Percentiles rank a stretch among this genome's conserved stretches.
Evolutionary conservation across 768 basidiomycete species (phyloP).

Genomic region (Xerocomus spinulosus): DNA sequence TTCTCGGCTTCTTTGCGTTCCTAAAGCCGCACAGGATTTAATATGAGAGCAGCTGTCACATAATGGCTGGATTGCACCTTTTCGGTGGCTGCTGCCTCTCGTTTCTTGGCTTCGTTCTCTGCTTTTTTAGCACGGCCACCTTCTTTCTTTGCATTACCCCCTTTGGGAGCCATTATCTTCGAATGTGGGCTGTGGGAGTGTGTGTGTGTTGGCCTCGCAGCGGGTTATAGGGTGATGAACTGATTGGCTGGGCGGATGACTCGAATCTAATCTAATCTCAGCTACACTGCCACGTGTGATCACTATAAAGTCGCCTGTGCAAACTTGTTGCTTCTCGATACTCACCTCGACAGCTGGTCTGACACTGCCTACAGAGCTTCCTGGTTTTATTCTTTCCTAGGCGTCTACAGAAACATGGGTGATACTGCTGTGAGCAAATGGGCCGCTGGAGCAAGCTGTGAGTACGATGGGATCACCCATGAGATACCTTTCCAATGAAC

Average conservation of each 20-base stretch:
- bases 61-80: slow-evolving; percentile 40
- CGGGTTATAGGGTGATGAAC: not conserved
- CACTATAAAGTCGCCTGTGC: slow-evolving; percentile 6
- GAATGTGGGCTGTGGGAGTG: slow-evolving; percentile 4
- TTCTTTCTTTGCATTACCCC: slow-evolving; percentile 90
- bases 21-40: slow-evolving; percentile 33
- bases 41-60: not conserved
- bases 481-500: not conserved
- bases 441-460: slow-evolving; percentile 35
- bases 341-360: not conserved
- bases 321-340: not conserved
- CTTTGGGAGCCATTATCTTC: slow-evolving; percentile 73
- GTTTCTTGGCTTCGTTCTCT: slow-evolving; percentile 83
- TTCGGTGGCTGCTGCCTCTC: slow-evolving; percentile 52
- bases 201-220: not conserved
- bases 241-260: slow-evolving; percentile 17
- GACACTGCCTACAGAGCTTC: not conserved
- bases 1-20: slow-evolving; percentile 65
- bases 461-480: slow-evolving; percentile 10
- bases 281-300: slow-evolving; percentile 26
- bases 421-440: slow-evolving; percentile 31
- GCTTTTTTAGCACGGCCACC: slow-evolving; percentile 86
- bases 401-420: slow-evolving; percentile 17
- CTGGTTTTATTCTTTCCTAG: not conserved
- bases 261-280: slow-evolving; percentile 19